Evolutionary conservation across 768 basidiomycete species (phyloP).

Genomic region (Xerocomellus dryophilus): DNA sequence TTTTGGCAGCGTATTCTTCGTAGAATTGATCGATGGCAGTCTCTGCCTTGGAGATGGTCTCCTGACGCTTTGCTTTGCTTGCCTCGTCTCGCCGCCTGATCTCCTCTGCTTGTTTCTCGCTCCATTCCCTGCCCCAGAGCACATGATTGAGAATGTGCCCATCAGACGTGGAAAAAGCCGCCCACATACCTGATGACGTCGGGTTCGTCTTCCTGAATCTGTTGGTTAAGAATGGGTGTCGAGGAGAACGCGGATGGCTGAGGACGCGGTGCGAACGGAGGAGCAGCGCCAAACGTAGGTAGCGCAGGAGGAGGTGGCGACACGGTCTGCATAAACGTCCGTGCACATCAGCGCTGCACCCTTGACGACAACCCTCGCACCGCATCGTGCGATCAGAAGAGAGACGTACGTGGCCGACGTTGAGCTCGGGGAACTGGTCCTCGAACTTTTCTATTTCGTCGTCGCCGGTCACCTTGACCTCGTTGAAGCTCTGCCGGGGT

Average conservation of each 20-base stretch:
- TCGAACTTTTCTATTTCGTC: constrained; percentile 86
- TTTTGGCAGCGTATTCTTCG: constrained; percentile 81
- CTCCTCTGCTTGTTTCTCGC: constrained; percentile 79
- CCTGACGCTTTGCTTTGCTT: constrained; percentile 72
- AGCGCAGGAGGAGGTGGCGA: constrained; percentile 30
- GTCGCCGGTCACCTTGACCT: constrained; percentile 79
- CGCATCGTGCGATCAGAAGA: neutral
- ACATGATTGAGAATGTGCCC: neutral
- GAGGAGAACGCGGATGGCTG: constrained; percentile 68
- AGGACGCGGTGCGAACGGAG: constrained; percentile 74
- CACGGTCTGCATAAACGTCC: constrained; percentile 26
- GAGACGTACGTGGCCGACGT: constrained; percentile 42
- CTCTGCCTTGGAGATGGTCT: constrained; percentile 81
- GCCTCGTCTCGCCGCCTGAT: constrained; percentile 81
- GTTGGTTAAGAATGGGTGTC: constrained; percentile 70
- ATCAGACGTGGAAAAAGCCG: no score
- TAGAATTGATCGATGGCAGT: constrained; percentile 88
- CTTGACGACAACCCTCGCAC: constrained; percentile 13
- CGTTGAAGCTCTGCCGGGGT: constrained; percentile 39
- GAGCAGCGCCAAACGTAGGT: constrained; percentile 45
- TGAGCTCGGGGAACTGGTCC: constrained; percentile 80
- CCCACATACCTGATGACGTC: constrained; percentile 73
- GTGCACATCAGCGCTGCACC: neutral
- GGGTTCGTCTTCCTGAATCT: constrained; percentile 74
- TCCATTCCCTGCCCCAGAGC: constrained; percentile 66